These are phyloP conservation scores for Cicer cuneatum DNA, from an alignment of 306 rosid genomes.

Conservation along the genomic window DNA sequence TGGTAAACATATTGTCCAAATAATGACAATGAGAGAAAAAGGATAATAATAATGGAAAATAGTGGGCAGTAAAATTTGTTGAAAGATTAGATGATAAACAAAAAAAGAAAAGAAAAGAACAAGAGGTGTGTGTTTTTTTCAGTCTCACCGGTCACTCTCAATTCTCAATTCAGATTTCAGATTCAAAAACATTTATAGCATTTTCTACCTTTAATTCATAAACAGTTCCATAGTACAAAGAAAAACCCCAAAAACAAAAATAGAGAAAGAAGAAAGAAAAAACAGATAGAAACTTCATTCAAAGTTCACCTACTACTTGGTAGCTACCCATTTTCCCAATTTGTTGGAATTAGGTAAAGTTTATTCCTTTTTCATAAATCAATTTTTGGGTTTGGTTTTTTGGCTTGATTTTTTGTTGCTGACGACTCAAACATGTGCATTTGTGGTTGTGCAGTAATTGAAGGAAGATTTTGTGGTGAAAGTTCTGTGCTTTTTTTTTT, in stretches of 20 bases:
- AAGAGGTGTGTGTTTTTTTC: slow-evolving; percentile 38
- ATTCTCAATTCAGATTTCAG: slow-evolving; percentile 46
- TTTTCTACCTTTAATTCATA: slow-evolving; percentile 22
- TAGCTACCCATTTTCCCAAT: slow-evolving; percentile 30
- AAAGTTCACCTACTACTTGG: slow-evolving; percentile 21
- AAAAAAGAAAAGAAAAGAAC: not conserved
- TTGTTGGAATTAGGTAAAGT: slow-evolving; percentile 44
- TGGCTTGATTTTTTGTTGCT: slow-evolving; percentile 27
- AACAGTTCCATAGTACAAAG: not conserved
- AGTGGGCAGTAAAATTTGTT: slow-evolving; percentile 44
- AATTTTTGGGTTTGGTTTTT: slow-evolving; percentile 43
- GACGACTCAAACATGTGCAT: slow-evolving; percentile 29
- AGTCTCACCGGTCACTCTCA: slow-evolving; percentile 49
- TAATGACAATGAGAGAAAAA: slow-evolving; percentile 8
- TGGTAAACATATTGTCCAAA: not conserved
- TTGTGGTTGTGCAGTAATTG: slow-evolving; percentile 34
- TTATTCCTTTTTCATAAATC: slow-evolving; percentile 31
- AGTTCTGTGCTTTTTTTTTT: slow-evolving; percentile 25
- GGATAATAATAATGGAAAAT: slow-evolving; percentile 39
- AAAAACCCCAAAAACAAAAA: not conserved
- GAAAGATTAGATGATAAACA: slow-evolving; percentile 43
- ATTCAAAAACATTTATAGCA: slow-evolving; percentile 35
- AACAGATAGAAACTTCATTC: slow-evolving; percentile 27
- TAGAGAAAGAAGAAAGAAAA: not conserved
- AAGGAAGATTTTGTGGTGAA: slow-evolving; percentile 36